These are phyloP conservation scores for Mitragyna speciosa DNA, from an alignment of 257 asterid genomes.

Conservation along the genomic window DNA sequence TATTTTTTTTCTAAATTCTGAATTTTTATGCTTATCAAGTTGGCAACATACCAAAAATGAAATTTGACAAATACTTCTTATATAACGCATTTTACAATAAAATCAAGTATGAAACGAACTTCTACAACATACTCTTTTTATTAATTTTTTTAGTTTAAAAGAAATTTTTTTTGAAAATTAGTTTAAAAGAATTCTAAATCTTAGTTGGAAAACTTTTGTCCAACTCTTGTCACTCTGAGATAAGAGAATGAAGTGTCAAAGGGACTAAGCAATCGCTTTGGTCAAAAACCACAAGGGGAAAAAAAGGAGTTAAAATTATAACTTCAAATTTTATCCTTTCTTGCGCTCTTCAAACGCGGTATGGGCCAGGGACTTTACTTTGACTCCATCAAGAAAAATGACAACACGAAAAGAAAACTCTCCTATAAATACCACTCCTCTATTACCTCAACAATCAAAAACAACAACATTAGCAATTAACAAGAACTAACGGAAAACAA, in stretches of 20 bases:
- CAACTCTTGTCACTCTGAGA: not conserved
- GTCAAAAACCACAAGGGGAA: not conserved
- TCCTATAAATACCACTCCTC: conserved; percentile 11
- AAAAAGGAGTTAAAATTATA: not conserved
- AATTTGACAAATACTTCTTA: no score
- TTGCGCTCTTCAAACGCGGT: conserved; percentile 32
- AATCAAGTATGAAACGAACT: no score
- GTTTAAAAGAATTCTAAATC: no score
- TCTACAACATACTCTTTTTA: no score
- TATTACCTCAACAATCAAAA: not conserved
- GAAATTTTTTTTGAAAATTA: no score
- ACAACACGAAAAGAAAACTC: not conserved
- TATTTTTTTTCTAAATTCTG: no score
- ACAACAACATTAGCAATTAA: conserved; percentile 10
- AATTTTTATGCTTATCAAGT: no score
- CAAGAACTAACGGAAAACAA: not conserved
- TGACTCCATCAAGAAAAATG: conserved; percentile 13
- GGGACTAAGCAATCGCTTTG: not conserved
- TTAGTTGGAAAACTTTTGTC: no score
- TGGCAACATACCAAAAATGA: no score
- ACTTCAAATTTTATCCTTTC: not conserved
- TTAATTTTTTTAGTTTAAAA: no score
- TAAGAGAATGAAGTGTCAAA: not conserved
- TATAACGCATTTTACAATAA: no score
- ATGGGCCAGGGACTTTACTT: conserved; percentile 24